A percentile compares a stretch with the other conserved stretches of the same genome.
Evolutionary conservation across 305 asterid species (phyloP).

Genomic region (Fraxinus paxiana): DNA sequence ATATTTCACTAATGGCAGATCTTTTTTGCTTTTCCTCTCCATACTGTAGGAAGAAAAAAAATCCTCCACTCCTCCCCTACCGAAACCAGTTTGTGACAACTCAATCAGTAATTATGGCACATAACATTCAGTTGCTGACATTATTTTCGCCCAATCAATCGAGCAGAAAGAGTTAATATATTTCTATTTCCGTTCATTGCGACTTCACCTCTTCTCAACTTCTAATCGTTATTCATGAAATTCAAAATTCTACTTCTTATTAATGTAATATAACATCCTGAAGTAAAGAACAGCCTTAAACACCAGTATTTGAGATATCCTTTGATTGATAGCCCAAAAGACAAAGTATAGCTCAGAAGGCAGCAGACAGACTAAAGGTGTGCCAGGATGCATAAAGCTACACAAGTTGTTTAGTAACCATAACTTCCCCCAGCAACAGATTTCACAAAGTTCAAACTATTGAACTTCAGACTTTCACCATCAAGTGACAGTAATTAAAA

Average conservation of each 20-base stretch:
- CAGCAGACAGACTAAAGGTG: background rate
- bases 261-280: constrained; percentile 9
- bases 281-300: constrained; percentile 9
- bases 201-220: background rate
- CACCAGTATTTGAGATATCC: constrained; percentile 3
- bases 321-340: background rate
- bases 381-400: constrained; percentile 8
- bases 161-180: background rate
- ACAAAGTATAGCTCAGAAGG: background rate
- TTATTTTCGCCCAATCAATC: background rate
- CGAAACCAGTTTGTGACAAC: background rate
- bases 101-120: background rate
- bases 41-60: background rate
- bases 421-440: constrained; percentile 11
- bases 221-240: background rate
- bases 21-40: background rate
- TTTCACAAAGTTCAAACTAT: constrained; percentile 1
- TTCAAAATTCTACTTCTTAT: background rate
- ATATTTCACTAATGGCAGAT: background rate
- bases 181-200: background rate
- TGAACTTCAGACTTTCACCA: constrained; percentile 14
- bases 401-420: background rate
- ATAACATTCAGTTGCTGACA: background rate
- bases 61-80: background rate
- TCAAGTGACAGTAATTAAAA: constrained; percentile 1